Evolutionary conservation across 495 filamentous ascomycete genomes (phyloP), one percentile per base, ranked within the genome.

Genomic region (Emericellopsis terricola): DNA sequence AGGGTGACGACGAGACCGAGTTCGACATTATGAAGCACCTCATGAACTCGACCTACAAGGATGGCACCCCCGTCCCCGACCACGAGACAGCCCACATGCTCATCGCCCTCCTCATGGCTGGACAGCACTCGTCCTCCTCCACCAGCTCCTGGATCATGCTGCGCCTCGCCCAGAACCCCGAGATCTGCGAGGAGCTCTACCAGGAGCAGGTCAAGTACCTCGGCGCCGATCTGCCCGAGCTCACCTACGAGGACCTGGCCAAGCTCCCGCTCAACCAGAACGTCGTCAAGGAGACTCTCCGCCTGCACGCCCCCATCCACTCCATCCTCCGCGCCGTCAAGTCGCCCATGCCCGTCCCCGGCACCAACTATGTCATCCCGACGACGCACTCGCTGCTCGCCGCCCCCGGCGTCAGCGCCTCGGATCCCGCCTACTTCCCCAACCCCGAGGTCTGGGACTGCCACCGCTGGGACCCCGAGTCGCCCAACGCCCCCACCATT

Each of bases 71-170:
- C 4, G 60, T 87, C 5, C 75, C 82, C 8, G 82, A 91, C 49
- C 66, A 76, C 40, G 81, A 91, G 43, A 69, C 87, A 24, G 81
- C 82, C 5, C 81, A 87, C 49, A 85, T 91, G 71, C 84, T 91
- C 77, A 91, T 91, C 48, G 80, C 81, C 0, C 68, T 91, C 16
- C 62, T 91, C 7, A 86, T 91, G 81, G 82, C 79, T 19, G 82
- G 82, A 37, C 82, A 91, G 48, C 82, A 91, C 60, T 85, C 80
- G 1, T 84, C 80, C 2, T 82, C 82, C 27, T 78, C 80, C 5
- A 81, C 78, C 29, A 75, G 69, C 47, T 63, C 77, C 19, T 91
- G 80, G 80, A 81, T 84, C 44, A 68, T 87, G 59, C 65, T 85
- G 11, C 76, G 77, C 21, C 70, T 87, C 6, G 79, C 82, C 18